A percentile compares a stretch with the other conserved stretches of the same genome.
Evolutionary conservation across 768 basidiomycete genomes (phyloP).

Genomic region (Tulasnella sp.): DNA sequence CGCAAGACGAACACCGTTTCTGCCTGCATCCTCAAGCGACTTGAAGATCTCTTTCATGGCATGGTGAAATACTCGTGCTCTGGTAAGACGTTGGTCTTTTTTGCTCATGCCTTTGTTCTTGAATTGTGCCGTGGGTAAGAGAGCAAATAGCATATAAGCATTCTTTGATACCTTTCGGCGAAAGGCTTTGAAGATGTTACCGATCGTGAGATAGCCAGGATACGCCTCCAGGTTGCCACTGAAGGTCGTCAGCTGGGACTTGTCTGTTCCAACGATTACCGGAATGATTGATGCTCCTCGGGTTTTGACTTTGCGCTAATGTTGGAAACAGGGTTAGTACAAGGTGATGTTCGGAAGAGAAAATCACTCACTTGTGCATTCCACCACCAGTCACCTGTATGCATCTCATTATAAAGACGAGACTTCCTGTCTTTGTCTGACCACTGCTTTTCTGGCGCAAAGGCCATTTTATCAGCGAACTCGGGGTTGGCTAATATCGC

Average conservation of each 20-base stretch:
- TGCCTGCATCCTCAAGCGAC: too few species aligned
- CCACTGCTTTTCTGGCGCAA: conserved; percentile 24
- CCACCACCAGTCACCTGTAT: conserved; percentile 14
- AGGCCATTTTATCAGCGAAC: conserved; percentile 24
- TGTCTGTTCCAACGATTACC: conserved; percentile 37
- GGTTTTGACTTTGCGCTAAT: conserved; percentile 3
- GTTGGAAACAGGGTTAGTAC: conserved; percentile 19
- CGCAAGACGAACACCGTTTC: too few species aligned
- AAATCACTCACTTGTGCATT: conserved; percentile 6
- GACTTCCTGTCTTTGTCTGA: conserved; percentile 13
- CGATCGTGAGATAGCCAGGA: conserved; percentile 35
- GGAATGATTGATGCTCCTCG: conserved; percentile 29
- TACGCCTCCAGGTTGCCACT: conserved; percentile 31
- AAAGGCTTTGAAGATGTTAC: conserved; percentile 32
- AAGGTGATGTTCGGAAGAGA: not conserved
- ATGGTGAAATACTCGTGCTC: too few species aligned
- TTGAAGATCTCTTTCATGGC: too few species aligned
- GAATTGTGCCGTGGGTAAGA: conserved; percentile 23
- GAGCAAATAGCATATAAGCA: conserved; percentile 31
- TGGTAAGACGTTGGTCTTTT: too few species aligned
- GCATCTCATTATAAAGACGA: conserved; percentile 21
- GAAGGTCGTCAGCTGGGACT: conserved; percentile 31
- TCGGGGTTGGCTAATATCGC: conserved; percentile 24
- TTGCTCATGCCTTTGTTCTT: not conserved
- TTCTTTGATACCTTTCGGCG: conserved; percentile 26